Conservation (phyloP, 495 filamentous ascomycete genomes). For the Parathielavia appendiculata region DNA sequence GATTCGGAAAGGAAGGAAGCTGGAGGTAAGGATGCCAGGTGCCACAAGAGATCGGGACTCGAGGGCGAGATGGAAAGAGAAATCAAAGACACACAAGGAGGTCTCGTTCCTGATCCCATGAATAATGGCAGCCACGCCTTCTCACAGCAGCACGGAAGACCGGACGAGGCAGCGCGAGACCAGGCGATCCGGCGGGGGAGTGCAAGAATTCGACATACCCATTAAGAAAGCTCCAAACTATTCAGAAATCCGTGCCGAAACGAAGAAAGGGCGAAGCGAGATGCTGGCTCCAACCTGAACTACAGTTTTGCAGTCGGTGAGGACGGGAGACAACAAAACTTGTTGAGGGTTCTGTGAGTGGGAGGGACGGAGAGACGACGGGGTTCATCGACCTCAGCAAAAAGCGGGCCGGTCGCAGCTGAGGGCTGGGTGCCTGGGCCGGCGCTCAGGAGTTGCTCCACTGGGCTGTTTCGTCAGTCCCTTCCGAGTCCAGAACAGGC, state of each 20-base stretch:
- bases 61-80: not conserved
- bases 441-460: conserved; percentile 7
- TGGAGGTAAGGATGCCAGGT: not conserved
- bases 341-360: not conserved
- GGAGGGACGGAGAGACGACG: not conserved
- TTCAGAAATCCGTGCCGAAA: conserved; percentile 22
- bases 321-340: not conserved
- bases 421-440: conserved; percentile 4
- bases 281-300: conserved; percentile 21
- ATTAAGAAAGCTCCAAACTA: conserved; percentile 24
- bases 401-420: conserved; percentile 7
- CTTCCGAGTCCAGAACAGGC: not conserved
- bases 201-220: conserved; percentile 18
- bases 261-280: conserved; percentile 11
- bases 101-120: not conserved
- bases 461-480: conserved; percentile 6
- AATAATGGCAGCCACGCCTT: not conserved
- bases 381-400: not conserved
- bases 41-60: not conserved
- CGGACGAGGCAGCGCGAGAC: conserved; percentile 2
- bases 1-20: not conserved
- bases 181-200: conserved; percentile 9
- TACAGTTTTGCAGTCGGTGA: conserved; percentile 11
- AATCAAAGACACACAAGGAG: not conserved
- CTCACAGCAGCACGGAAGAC: not conserved